phyloP scores from a whole-genome alignment of 176 grass and related monocot genomes.

The Eleusine coracana region DNA sequence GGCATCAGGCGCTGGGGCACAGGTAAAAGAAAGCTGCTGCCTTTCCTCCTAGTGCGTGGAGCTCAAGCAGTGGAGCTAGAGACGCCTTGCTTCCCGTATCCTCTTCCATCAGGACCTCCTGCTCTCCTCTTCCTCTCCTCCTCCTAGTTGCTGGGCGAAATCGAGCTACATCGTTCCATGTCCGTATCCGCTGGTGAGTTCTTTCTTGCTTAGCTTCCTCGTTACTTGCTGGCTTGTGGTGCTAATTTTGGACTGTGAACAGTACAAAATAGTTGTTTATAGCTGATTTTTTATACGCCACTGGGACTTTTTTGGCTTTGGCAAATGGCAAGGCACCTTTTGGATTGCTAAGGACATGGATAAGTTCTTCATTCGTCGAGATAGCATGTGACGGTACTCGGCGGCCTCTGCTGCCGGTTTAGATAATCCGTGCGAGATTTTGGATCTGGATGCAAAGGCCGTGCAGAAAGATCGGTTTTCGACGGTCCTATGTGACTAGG shows the following conservation, averaged over 20 bases:
- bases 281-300: neutral
- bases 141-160: neutral
- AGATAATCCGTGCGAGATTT: neutral
- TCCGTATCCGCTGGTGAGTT: conserved; percentile 32
- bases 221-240: neutral
- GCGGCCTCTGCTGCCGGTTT: conserved; percentile 3
- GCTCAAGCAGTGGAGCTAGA: conserved; percentile 29
- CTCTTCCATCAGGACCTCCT: neutral
- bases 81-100: conserved; percentile 20
- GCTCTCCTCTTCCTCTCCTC: neutral
- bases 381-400: neutral
- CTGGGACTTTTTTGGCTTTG: neutral
- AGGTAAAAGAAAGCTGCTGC: conserved; percentile 29
- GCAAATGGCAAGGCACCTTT: neutral
- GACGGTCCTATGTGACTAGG: neutral
- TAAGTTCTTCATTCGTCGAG: conserved; percentile 1
- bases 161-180: conserved; percentile 35
- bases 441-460: conserved; percentile 37
- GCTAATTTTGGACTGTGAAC: neutral
- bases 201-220: neutral
- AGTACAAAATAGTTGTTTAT: neutral
- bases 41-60: conserved; percentile 42
- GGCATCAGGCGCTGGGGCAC: conserved; percentile 30
- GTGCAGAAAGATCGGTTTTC: neutral
- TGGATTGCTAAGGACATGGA: conserved; percentile 16